Percentiles rank a stretch among this genome's conserved stretches.
Conservation (phyloP, 495 filamentous ascomycete genomes). For the Annulohypoxylon maeteangense region DNA sequence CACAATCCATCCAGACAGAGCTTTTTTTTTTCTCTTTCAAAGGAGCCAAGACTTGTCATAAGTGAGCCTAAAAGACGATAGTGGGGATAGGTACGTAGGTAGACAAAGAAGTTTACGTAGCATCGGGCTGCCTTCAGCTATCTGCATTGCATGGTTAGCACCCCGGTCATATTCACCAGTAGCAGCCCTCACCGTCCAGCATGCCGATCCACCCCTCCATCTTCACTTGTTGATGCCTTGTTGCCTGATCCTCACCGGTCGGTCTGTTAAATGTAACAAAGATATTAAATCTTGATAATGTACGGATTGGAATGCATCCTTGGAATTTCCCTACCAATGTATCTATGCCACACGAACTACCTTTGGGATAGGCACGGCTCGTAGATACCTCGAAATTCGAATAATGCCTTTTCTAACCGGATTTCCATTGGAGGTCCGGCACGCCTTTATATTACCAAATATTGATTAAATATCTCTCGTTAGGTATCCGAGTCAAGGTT, state of each 20-base stretch:
- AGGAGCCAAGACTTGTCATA: conserved; percentile 41
- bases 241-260: conserved; percentile 43
- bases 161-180: conserved; percentile 11
- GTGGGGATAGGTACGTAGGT: conserved; percentile 22
- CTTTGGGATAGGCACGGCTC: conserved; percentile 7
- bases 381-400: not conserved
- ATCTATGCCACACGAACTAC: not conserved
- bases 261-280: conserved; percentile 21
- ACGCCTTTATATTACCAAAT: conserved; percentile 1
- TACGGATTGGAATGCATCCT: conserved; percentile 6
- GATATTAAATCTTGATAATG: conserved; percentile 16
- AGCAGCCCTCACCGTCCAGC: conserved; percentile 13
- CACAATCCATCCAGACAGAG: conserved; percentile 5
- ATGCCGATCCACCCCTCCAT: conserved; percentile 24
- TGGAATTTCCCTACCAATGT: conserved; percentile 16
- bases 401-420: conserved; percentile 38
- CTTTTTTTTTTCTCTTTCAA: conserved; percentile 12
- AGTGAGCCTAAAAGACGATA: conserved; percentile 34
- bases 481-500: conserved; percentile 14
- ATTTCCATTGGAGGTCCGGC: not conserved
- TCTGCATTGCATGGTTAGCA: conserved; percentile 23
- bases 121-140: conserved; percentile 39
- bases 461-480: conserved; percentile 20
- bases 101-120: conserved; percentile 30
- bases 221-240: conserved; percentile 21